phyloP scores from a whole-genome alignment of 352 stramenopile genomes.

The Halophytophthora polymorphica region DNA sequence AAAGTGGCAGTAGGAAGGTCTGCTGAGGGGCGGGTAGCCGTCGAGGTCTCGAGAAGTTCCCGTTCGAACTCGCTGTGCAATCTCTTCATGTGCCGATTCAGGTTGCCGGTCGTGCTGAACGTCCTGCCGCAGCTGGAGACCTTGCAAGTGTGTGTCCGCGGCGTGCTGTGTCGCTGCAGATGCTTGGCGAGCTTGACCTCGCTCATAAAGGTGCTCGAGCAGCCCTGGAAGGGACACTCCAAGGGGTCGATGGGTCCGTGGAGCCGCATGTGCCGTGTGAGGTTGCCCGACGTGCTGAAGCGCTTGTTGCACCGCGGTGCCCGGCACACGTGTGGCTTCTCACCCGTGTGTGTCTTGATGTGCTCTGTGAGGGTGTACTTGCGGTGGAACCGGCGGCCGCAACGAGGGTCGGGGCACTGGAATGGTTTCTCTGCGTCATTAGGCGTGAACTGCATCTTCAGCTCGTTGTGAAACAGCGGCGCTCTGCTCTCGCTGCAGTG shows the following conservation, averaged over 20 bases:
- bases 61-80: constrained; percentile 18
- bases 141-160: constrained; percentile 20
- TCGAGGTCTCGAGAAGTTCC: constrained; percentile 10
- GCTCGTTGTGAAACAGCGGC: no score
- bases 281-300: constrained; percentile 60
- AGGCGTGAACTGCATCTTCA: background rate
- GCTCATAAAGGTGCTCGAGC: constrained; percentile 31
- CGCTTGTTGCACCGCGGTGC: constrained; percentile 32
- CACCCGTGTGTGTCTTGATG: constrained; percentile 58
- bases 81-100: constrained; percentile 48
- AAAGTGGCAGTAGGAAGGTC: background rate
- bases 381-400: constrained; percentile 33
- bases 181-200: constrained; percentile 42
- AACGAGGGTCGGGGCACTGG: constrained; percentile 19
- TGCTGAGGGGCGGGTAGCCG: background rate
- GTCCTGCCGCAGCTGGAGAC: constrained; percentile 40
- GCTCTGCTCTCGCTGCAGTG: no score
- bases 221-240: constrained; percentile 25
- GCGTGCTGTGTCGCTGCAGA: constrained; percentile 39
- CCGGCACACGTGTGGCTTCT: constrained; percentile 48
- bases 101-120: constrained; percentile 59
- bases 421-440: constrained; percentile 19
- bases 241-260: constrained; percentile 37
- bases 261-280: constrained; percentile 52
- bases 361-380: constrained; percentile 61